Conservation (phyloP, 768 basidiomycete species). For the Harrya chromipes region DNA sequence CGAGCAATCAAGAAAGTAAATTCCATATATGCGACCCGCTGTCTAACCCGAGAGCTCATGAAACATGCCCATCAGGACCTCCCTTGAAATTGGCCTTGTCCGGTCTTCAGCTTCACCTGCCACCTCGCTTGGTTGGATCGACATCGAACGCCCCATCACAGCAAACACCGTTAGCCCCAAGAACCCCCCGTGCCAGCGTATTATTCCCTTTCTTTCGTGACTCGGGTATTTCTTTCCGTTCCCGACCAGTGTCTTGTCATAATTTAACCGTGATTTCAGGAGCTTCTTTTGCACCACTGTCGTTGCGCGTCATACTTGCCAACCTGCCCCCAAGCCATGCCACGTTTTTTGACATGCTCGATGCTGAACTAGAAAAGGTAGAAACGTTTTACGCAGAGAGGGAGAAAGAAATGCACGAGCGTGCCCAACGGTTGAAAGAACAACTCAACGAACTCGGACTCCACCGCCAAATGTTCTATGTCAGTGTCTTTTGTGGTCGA, state of each 20-base stretch:
- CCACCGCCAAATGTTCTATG: constrained; percentile 58
- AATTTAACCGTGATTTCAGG: background rate
- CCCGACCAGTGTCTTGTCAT: background rate
- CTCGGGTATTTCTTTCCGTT: constrained; percentile 1
- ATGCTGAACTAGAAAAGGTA: constrained; percentile 79
- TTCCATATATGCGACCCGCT: background rate
- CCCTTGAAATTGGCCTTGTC: constrained; percentile 11
- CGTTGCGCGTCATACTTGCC: constrained; percentile 48
- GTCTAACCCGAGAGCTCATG: background rate
- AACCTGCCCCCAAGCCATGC: constrained; percentile 57
- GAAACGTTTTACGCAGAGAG: constrained; percentile 75
- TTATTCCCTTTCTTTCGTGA: constrained; percentile 18
- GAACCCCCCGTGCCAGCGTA: constrained; percentile 6
- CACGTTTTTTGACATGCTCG: constrained; percentile 72
- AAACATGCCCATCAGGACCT: constrained; percentile 5
- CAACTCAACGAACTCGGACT: constrained; percentile 74
- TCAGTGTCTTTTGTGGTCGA: constrained; percentile 28
- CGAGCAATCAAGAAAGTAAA: constrained; percentile 10
- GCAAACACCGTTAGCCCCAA: constrained; percentile 7
- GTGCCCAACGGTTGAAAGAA: constrained; percentile 47
- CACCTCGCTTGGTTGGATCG: constrained; percentile 4
- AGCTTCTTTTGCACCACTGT: constrained; percentile 24
- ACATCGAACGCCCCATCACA: constrained; percentile 16
- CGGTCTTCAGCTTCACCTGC: background rate
- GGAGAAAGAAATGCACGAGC: constrained; percentile 57